phyloP scores from a whole-genome alignment of 495 filamentous ascomycete species.

The Hypoxylon crocopeplum region DNA sequence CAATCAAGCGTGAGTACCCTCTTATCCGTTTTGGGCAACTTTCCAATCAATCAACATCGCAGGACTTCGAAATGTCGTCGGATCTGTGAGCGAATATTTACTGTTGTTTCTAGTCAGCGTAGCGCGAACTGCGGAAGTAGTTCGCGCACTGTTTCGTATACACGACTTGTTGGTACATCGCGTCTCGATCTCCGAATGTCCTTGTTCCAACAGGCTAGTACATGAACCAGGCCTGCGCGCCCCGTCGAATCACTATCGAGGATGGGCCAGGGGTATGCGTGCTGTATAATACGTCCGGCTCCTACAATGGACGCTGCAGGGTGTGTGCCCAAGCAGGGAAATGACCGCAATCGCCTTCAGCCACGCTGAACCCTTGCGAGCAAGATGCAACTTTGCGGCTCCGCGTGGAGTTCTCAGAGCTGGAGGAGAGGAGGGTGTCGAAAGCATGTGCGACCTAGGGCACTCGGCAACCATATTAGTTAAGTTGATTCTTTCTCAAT shows the following conservation, averaged over 20 bases:
- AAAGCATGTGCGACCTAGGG: conserved; percentile 19
- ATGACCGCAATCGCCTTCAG: conserved; percentile 34
- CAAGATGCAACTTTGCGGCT: conserved; percentile 21
- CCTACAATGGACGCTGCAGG: conserved; percentile 17
- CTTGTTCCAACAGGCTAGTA: neutral
- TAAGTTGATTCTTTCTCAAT: conserved; percentile 29
- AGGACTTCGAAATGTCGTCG: neutral
- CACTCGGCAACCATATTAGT: conserved; percentile 29
- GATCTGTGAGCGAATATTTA: conserved; percentile 1
- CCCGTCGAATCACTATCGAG: neutral
- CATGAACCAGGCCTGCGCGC: neutral
- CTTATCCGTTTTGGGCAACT: conserved; percentile 8
- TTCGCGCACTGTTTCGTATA: conserved; percentile 18
- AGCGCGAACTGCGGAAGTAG: conserved; percentile 16
- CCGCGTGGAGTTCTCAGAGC: conserved; percentile 25
- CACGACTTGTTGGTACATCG: neutral
- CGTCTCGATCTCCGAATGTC: neutral
- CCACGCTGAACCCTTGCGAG: conserved; percentile 14
- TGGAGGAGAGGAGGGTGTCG: conserved; percentile 25
- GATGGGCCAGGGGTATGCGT: conserved; percentile 10
- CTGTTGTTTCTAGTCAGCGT: neutral
- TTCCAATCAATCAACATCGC: neutral
- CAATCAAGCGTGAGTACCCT: neutral
- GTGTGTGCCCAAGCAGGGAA: conserved; percentile 15
- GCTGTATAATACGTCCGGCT: conserved; percentile 11